Conservation (phyloP, 306 rosid species). For the Prunus campanulata region DNA sequence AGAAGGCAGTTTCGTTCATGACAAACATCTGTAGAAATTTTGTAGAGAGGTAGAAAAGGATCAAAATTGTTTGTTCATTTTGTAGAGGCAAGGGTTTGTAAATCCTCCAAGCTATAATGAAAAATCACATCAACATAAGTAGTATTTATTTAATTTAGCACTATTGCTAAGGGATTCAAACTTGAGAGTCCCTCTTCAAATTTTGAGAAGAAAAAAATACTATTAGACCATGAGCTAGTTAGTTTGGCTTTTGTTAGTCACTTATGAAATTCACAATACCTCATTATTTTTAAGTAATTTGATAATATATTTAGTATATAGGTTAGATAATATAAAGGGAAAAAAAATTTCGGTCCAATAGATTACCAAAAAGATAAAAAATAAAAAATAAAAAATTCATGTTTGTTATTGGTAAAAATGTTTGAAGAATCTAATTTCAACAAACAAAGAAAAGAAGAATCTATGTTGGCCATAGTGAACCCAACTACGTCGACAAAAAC, state of each 20-base stretch:
- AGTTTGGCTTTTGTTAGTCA: no score
- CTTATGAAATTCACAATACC: no score
- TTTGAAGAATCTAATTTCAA: background rate
- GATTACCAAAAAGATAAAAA: no score
- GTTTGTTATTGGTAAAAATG: background rate
- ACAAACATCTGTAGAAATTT: background rate
- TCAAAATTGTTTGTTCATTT: slow-evolving; percentile 5
- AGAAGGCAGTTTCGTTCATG: slow-evolving; percentile 15
- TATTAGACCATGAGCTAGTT: no score
- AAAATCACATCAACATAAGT: background rate
- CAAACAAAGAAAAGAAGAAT: background rate
- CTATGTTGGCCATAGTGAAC: background rate
- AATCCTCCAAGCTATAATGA: slow-evolving; percentile 9
- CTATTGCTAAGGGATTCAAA: no score
- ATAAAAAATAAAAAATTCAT: accelerated
- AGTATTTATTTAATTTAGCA: background rate
- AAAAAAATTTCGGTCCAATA: no score
- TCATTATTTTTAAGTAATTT: no score
- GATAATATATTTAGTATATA: no score
- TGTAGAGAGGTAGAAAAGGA: background rate
- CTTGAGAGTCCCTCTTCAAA: no score
- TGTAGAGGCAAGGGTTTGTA: slow-evolving; percentile 16
- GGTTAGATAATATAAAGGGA: no score
- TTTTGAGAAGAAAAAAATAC: no score
- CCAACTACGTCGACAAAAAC: background rate